Base-by-base conservation (phyloP, 2,329 filamentous ascomycete genomes). In the Nannizzia gypsea region DNA sequence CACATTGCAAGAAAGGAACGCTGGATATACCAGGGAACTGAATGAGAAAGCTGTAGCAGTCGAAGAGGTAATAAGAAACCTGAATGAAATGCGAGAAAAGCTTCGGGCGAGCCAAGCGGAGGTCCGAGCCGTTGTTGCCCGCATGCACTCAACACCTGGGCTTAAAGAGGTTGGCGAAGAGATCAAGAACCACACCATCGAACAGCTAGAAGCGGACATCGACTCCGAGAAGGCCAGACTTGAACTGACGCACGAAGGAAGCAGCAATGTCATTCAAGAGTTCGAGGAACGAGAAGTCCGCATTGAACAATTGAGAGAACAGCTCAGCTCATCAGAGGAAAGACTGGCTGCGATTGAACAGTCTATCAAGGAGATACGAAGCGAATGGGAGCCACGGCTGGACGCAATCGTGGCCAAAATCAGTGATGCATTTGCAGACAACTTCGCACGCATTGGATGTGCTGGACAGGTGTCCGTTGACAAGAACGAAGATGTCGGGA, bases 381-480 rank as follows among this genome's bases (percentile, higher is more conserved):
- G 77, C 15, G 78, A 82, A 63, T 99, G 90, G 89, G 93, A 97
- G 72, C 90, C 90, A 0, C 76, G 81, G 66, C 80, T 99, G 1
- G 91, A 97, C 65, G 79, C 77, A 22, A 80, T 99, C 2, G 81
- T 96, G 44, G 77, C 77, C 20, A 84, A 85, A 68, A 96, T 99
- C 74, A 96, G 89, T 70, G 84, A 89, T 56, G 91, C 91, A 0
- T 99, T 99, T 72, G 84, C 87, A 4, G 87, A 92, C 71, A 97
- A 96, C 68, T 97, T 99, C 71, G 84, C 89, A 68, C 87, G 92
- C 71, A 97, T 99, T 69, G 90, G 86, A 65, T 97, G 93, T 72
- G 91, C 91, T 3, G 93, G 93, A 38, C 89, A 97, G 73, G 90
- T 99, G 3, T 81, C 81, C 62, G 80, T 99, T 3, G 82, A 91